Percentiles rank a stretch among this genome's conserved stretches.
Evolutionary conservation across 495 filamentous ascomycete species (phyloP).

Genomic region (Tuber microsphaerosporum): DNA sequence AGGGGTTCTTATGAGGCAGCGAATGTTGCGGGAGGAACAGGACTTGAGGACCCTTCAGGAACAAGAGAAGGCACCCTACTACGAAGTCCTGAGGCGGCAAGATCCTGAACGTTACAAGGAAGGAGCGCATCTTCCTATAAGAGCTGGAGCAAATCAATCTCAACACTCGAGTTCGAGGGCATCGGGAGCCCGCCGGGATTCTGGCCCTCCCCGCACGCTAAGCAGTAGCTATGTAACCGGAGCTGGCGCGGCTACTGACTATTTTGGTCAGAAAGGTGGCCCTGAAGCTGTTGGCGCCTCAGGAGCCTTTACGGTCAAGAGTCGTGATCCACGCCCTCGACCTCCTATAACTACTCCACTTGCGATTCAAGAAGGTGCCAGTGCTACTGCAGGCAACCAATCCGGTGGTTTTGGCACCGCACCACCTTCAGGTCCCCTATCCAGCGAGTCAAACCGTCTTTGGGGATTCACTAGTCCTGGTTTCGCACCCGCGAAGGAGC

Average conservation of each 20-base stretch:
- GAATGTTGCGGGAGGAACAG: conserved; percentile 29
- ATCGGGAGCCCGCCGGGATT: conserved; percentile 11
- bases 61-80: conserved; percentile 29
- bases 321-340: neutral
- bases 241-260: neutral
- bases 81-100: conserved; percentile 27
- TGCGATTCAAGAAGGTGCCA: neutral
- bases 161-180: conserved; percentile 6
- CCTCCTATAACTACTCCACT: neutral
- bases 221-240: neutral
- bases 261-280: neutral
- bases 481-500: neutral
- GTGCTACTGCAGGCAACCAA: neutral
- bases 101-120: conserved; percentile 33
- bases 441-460: neutral
- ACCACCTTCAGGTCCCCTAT: neutral
- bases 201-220: neutral
- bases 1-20: conserved; percentile 26
- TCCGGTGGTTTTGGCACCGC: neutral
- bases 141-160: conserved; percentile 1
- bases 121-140: conserved; percentile 20
- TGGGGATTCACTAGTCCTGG: neutral
- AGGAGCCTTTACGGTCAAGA: neutral
- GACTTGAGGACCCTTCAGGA: conserved; percentile 32
- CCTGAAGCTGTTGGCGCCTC: neutral